Evolutionary conservation across 2,329 filamentous ascomycete genomes (phyloP).

Genomic region (Chaetothyriales sp.): DNA sequence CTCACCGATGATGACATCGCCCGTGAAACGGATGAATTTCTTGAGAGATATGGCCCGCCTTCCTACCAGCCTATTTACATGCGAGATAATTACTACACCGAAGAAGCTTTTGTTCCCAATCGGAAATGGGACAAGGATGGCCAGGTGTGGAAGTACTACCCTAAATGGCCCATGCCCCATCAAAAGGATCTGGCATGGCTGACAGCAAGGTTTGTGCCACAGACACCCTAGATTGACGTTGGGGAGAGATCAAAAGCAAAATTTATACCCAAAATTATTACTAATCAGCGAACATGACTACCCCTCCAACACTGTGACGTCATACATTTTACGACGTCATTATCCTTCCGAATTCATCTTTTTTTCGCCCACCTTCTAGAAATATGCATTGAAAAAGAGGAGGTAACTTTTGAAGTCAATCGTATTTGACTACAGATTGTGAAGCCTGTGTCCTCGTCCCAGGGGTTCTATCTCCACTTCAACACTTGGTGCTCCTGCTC

Average conservation of each 20-base stretch:
- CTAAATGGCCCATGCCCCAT: slow-evolving; percentile 14
- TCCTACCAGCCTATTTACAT: slow-evolving; percentile 15
- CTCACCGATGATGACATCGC: slow-evolving; percentile 12
- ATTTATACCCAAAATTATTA: too few relatives aligned
- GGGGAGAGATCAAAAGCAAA: too few relatives aligned
- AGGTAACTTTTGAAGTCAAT: not conserved
- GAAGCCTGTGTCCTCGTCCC: not conserved
- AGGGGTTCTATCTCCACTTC: not conserved
- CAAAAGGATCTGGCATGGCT: slow-evolving; percentile 15
- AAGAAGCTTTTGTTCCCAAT: slow-evolving; percentile 16
- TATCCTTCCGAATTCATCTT: too few relatives aligned
- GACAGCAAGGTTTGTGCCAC: slow-evolving; percentile 9
- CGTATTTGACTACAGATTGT: not conserved
- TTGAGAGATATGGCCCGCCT: slow-evolving; percentile 14
- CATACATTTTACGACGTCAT: too few relatives aligned
- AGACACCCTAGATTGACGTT: not conserved
- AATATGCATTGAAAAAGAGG: too few relatives aligned
- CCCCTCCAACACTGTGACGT: too few relatives aligned
- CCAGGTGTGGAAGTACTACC: slow-evolving; percentile 14
- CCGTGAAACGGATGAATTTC: slow-evolving; percentile 10
- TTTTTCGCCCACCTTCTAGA: too few relatives aligned
- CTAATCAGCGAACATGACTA: too few relatives aligned
- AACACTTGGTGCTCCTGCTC: not conserved
- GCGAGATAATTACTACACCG: slow-evolving; percentile 16
- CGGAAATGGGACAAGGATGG: slow-evolving; percentile 15